Conservation (phyloP, 805 yeast species). For the Kurtzmaniella fragi region DNA sequence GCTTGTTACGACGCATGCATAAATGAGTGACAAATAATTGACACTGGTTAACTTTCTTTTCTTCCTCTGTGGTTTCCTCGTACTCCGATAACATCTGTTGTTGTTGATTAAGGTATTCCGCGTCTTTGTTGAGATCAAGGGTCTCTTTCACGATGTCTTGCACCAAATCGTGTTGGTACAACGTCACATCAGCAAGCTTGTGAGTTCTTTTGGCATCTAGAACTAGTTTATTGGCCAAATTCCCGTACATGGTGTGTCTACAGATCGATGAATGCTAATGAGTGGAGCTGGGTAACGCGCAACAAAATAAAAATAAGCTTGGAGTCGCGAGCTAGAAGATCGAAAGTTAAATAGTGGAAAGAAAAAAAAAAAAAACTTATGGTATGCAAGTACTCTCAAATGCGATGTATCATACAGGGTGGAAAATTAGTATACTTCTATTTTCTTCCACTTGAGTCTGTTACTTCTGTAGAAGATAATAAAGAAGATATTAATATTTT, state of each 20-base stretch:
- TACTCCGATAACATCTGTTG: slow-evolving; percentile 15
- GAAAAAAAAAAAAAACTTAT: no score
- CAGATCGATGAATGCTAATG: background rate
- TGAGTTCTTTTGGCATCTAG: slow-evolving; percentile 79
- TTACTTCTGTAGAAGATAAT: no score
- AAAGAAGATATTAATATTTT: no score
- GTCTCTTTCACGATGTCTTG: slow-evolving; percentile 69
- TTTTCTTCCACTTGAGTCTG: no score
- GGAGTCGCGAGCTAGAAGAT: no score
- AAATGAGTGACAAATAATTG: slow-evolving; percentile 67
- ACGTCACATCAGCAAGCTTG: slow-evolving; percentile 59
- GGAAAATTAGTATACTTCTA: no score
- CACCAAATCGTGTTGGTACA: slow-evolving; percentile 68
- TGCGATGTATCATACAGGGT: no score
- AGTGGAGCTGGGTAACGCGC: no score
- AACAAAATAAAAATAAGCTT: no score
- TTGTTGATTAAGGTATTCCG: slow-evolving; percentile 41
- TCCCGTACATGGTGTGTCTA: slow-evolving; percentile 70
- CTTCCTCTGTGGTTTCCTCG: slow-evolving; percentile 22
- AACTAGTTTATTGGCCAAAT: slow-evolving; percentile 74
- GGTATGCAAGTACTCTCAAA: no score
- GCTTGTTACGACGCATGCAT: slow-evolving; percentile 80
- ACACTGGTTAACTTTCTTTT: slow-evolving; percentile 50
- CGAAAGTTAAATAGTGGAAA: no score
- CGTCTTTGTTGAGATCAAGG: slow-evolving; percentile 53